phyloP scores from a whole-genome alignment of 192 early-diverging fungal genomes.

The Diversispora epigaea region DNA sequence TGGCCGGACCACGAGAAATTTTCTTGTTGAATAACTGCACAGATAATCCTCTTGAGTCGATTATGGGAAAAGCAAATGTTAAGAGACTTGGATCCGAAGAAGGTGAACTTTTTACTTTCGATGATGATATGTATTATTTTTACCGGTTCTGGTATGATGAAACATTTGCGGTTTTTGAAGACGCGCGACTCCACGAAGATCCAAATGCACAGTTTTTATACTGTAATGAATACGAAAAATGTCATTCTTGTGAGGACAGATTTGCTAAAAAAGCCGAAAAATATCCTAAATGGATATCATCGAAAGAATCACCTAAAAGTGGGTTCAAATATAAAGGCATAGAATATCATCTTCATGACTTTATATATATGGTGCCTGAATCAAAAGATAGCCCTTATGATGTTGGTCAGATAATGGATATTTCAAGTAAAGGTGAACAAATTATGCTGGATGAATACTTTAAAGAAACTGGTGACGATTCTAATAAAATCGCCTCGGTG shows the following conservation, averaged over 20 bases:
- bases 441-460: no score
- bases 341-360: conserved; percentile 57
- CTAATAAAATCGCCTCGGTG: no score
- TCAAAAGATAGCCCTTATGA: conserved; percentile 46
- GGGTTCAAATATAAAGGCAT: conserved; percentile 33
- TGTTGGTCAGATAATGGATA: conserved; percentile 53
- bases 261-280: not conserved
- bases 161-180: conserved; percentile 53
- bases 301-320: not conserved
- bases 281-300: conserved; percentile 4
- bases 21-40: conserved; percentile 56
- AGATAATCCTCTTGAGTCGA: conserved; percentile 39
- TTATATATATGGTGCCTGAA: conserved; percentile 55
- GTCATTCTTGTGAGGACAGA: conserved; percentile 32
- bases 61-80: conserved; percentile 51
- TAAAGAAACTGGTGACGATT: no score
- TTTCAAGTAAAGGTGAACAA: conserved; percentile 9
- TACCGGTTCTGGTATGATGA: conserved; percentile 61
- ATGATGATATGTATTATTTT: conserved; percentile 38
- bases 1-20: conserved; percentile 54
- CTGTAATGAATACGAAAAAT: conserved; percentile 24
- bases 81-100: conserved; percentile 39
- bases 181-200: conserved; percentile 43
- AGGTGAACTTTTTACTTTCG: conserved; percentile 39
- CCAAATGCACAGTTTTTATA: conserved; percentile 30